Conservation (phyloP, 2,329 filamentous ascomycete genomes). For the Trichoderma gracile region DNA sequence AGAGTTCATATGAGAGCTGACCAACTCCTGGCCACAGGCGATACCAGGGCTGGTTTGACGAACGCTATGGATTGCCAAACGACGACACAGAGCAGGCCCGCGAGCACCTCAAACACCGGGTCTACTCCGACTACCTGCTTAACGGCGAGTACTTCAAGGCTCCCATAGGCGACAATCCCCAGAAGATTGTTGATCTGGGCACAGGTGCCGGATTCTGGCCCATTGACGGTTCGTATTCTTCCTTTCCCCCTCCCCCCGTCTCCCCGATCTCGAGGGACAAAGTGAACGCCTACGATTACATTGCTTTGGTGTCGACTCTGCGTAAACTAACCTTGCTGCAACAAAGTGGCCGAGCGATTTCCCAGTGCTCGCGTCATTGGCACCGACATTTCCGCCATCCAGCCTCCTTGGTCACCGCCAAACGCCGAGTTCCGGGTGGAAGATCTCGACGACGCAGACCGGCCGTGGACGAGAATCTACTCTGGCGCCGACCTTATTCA, state of each 20-base stretch:
- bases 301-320: neutral
- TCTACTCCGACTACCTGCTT: constrained; percentile 51
- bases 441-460: constrained; percentile 41
- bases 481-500: constrained; percentile 55
- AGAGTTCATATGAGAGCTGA: constrained; percentile 10
- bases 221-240: constrained; percentile 46
- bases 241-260: neutral
- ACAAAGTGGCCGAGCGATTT: constrained; percentile 47
- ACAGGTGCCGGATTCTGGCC: constrained; percentile 59
- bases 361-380: constrained; percentile 50
- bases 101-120: constrained; percentile 50
- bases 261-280: too few relatives aligned
- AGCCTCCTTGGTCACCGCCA: constrained; percentile 52
- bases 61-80: constrained; percentile 54
- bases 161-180: constrained; percentile 47
- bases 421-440: constrained; percentile 55
- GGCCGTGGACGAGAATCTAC: constrained; percentile 41
- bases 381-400: constrained; percentile 48
- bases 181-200: constrained; percentile 53
- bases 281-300: neutral
- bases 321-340: constrained; percentile 24
- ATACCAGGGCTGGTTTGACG: constrained; percentile 51
- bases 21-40: constrained; percentile 38
- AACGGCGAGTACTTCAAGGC: constrained; percentile 45
- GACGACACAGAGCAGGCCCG: constrained; percentile 53